These are phyloP conservation scores for Xerocomus amazonicus DNA, from an alignment of 1,284 basidiomycete genomes.

Conservation along the genomic window DNA sequence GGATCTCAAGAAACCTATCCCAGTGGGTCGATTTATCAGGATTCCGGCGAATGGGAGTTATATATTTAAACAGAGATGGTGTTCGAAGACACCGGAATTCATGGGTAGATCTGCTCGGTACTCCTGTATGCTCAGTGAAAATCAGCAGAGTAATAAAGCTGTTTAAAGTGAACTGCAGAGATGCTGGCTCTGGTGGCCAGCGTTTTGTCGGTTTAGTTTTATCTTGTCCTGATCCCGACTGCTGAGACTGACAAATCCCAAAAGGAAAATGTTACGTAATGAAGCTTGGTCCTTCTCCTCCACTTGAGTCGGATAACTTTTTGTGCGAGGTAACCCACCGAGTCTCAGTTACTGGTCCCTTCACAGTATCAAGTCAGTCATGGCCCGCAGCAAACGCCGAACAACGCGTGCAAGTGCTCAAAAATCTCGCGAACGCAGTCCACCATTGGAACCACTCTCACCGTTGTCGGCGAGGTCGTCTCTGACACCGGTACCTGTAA, in stretches of 20 bases:
- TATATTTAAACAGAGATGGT: no score
- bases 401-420: conserved; percentile 28
- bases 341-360: background rate
- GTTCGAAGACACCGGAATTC: no score
- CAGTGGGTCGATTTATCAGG: no score
- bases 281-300: background rate
- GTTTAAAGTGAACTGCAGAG: no score
- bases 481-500: conserved; percentile 29
- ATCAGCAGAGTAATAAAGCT: no score
- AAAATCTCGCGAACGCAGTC: conserved; percentile 29
- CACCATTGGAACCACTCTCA: conserved; percentile 27
- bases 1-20: no score
- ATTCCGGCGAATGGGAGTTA: no score
- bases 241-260: background rate
- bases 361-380: conserved; percentile 16
- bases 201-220: no score
- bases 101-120: no score
- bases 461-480: conserved; percentile 32
- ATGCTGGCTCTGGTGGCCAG: no score
- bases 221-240: no score
- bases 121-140: no score
- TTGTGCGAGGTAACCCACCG: conserved; percentile 3
- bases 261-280: conserved; percentile 28
- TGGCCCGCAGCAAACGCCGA: conserved; percentile 35
- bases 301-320: conserved; percentile 11